phyloP scores from a whole-genome alignment of 2,329 filamentous ascomycete species.

The Ophiostoma sp. region DNA sequence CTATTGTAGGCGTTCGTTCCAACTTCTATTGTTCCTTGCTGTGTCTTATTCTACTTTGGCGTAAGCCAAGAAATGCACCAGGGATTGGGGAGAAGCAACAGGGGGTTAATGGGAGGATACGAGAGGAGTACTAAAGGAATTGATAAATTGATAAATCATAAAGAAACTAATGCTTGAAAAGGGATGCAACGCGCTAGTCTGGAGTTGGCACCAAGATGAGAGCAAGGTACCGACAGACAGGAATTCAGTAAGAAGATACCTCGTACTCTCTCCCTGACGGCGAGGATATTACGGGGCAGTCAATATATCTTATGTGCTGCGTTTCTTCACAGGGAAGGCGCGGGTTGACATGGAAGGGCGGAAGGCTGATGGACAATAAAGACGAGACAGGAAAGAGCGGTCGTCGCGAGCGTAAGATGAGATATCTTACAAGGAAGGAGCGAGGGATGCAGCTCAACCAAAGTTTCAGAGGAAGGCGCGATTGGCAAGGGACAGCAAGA shows the following conservation, averaged over 20 bases:
- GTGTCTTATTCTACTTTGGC: slow-evolving; percentile 9
- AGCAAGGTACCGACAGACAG: slow-evolving; percentile 3
- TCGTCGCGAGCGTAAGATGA: no score
- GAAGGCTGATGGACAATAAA: background rate
- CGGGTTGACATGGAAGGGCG: background rate
- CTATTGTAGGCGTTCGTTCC: background rate
- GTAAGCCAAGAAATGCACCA: slow-evolving; percentile 10
- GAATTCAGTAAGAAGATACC: background rate
- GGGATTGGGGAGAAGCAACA: background rate
- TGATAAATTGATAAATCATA: background rate
- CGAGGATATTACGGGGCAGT: slow-evolving; percentile 1
- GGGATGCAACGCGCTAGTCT: slow-evolving; percentile 5
- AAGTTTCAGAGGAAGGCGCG: background rate
- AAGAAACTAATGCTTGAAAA: background rate
- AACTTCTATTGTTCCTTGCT: background rate
- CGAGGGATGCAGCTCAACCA: background rate
- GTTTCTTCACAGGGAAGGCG: background rate
- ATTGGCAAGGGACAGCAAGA: slow-evolving; percentile 1
- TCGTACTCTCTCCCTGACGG: background rate
- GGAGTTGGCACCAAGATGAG: background rate
- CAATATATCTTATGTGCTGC: background rate
- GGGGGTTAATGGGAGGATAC: background rate
- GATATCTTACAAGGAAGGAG: background rate
- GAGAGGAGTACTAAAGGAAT: background rate
- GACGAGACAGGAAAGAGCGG: background rate